phyloP scores from a whole-genome alignment of 495 filamentous ascomycete genomes.

The Aspergillus indologenus region DNA sequence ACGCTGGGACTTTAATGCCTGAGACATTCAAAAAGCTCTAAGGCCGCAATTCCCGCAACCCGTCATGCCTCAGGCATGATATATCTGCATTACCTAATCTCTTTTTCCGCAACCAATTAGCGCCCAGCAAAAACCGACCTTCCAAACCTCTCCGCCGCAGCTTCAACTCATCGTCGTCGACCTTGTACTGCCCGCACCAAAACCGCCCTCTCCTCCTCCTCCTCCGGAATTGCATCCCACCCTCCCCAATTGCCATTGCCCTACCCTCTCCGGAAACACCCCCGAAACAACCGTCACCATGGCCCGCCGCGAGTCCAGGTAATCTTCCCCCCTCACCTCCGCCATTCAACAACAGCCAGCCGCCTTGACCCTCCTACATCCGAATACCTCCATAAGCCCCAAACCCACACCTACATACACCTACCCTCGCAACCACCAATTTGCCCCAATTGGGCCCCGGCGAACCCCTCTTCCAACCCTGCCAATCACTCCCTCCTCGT shows the following conservation, averaged over 20 bases:
- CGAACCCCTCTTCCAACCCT: no score
- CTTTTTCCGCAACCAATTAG: constrained; percentile 15
- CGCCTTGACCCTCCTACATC: background rate
- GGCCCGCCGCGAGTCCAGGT: constrained; percentile 50
- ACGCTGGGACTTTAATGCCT: no score
- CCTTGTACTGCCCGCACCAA: background rate
- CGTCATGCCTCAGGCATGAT: constrained; percentile 1
- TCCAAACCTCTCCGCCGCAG: constrained; percentile 3
- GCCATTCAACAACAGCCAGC: constrained; percentile 8
- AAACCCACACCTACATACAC: constrained; percentile 6
- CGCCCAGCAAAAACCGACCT: constrained; percentile 20
- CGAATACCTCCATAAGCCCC: background rate
- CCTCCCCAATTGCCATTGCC: constrained; percentile 20
- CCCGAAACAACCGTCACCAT: constrained; percentile 38
- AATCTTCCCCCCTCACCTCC: no score
- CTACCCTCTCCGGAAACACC: background rate
- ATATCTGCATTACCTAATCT: constrained; percentile 14
- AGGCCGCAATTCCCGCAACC: background rate
- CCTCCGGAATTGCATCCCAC: constrained; percentile 14
- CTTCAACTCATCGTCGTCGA: constrained; percentile 1
- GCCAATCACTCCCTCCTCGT: no score
- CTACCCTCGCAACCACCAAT: no score
- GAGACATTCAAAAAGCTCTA: no score
- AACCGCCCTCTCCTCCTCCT: constrained; percentile 27
- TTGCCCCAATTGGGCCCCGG: no score